Evolutionary conservation across 805 yeast genomes (phyloP).

Genomic region (Spathaspora sp.): DNA sequence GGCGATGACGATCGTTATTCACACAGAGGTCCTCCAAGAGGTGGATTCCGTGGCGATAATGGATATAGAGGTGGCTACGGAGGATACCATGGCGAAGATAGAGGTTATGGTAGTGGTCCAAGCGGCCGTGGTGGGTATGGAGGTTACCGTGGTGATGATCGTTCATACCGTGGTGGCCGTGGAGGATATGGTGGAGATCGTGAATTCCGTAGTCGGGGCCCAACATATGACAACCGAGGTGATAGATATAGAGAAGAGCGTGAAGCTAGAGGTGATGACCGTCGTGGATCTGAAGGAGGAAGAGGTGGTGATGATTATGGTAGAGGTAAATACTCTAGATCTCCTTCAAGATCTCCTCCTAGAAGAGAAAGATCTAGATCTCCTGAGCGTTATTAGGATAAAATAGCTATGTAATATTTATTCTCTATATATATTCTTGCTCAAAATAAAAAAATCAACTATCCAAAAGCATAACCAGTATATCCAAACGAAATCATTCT

Average conservation of each 20-base stretch:
- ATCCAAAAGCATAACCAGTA: background rate
- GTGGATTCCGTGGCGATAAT: constrained; percentile 10
- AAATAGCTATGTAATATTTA: background rate
- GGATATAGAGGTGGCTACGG: constrained; percentile 11
- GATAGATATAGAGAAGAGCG: constrained; percentile 15
- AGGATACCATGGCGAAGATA: constrained; percentile 15
- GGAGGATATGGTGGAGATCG: constrained; percentile 9
- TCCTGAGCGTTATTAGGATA: constrained; percentile 25
- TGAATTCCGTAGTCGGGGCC: constrained; percentile 11
- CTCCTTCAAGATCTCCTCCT: constrained; percentile 27
- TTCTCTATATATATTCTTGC: background rate
- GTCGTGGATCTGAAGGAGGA: constrained; percentile 13
- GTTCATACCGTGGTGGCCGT: constrained; percentile 14
- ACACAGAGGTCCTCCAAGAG: constrained; percentile 11
- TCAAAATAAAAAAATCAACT: background rate
- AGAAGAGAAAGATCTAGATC: constrained; percentile 37
- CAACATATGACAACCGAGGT: constrained; percentile 13
- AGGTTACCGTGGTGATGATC: constrained; percentile 9
- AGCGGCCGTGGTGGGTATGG: constrained; percentile 13
- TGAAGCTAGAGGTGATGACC: constrained; percentile 11
- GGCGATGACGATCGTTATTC: constrained; percentile 16
- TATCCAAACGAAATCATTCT: background rate
- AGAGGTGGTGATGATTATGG: constrained; percentile 16
- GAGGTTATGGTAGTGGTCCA: constrained; percentile 17
- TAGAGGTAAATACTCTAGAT: constrained; percentile 9